A percentile compares a stretch with the other conserved stretches of the same genome.
Evolutionary conservation across 2,329 filamentous ascomycete species (phyloP).

Genomic region (Hypoxylon sp.): DNA sequence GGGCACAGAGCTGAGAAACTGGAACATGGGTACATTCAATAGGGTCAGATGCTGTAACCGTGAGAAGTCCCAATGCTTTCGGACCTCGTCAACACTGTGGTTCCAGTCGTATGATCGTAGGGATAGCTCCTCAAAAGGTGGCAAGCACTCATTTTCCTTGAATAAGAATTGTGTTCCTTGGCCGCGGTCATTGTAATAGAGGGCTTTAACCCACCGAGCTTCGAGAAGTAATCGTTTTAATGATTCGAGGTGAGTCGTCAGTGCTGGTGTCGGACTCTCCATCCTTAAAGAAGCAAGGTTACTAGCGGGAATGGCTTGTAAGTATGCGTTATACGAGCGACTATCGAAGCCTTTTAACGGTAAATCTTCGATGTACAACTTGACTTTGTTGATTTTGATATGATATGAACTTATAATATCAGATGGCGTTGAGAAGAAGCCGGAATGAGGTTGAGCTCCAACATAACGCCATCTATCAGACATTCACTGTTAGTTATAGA

Average conservation of each 20-base stretch:
- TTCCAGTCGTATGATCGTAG: slow-evolving; percentile 67
- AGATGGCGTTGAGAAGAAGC: slow-evolving; percentile 57
- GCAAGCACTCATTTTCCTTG: slow-evolving; percentile 58
- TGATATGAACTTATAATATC: slow-evolving; percentile 57
- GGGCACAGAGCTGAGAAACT: slow-evolving; percentile 61
- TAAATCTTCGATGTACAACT: slow-evolving; percentile 60
- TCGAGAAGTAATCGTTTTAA: slow-evolving; percentile 62
- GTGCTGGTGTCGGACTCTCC: slow-evolving; percentile 57
- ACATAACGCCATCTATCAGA: slow-evolving; percentile 59
- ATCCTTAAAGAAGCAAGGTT: slow-evolving; percentile 60
- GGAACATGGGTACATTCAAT: slow-evolving; percentile 61
- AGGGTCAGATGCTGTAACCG: slow-evolving; percentile 60
- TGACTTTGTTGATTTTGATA: slow-evolving; percentile 51
- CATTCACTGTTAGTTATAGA: not conserved
- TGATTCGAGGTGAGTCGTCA: slow-evolving; percentile 59
- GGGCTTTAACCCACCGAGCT: slow-evolving; percentile 55
- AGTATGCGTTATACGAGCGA: slow-evolving; percentile 56
- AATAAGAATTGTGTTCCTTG: slow-evolving; percentile 64
- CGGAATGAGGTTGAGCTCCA: slow-evolving; percentile 50
- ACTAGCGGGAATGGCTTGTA: slow-evolving; percentile 58
- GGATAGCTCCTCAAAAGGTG: slow-evolving; percentile 59
- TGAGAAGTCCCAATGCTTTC: slow-evolving; percentile 64
- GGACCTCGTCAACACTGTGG: slow-evolving; percentile 58
- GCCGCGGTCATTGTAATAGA: slow-evolving; percentile 63
- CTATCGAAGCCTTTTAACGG: slow-evolving; percentile 58